Base-by-base conservation (phyloP, 1,139 yeast species). In the Hemisphaericaspora lyxosophila region DNA sequence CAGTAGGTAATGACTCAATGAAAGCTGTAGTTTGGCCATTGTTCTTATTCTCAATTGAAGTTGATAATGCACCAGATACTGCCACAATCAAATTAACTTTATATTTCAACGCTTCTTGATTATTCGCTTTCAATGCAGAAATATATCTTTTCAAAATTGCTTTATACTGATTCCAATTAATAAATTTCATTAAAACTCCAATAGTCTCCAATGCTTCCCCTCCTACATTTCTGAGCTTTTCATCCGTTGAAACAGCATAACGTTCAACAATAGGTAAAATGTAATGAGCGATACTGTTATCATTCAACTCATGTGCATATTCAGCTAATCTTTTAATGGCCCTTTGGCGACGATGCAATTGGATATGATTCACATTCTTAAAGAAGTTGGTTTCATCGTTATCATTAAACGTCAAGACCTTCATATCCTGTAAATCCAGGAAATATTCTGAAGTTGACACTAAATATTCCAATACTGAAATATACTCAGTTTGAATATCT, bases 301-400 rank as follows among this genome's bases (percentile, higher is more conserved):
- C 79, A 2, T 74, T 61, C 11, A 90, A 60, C 7, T 67, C 68
- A 19, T 71, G 68, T 37, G 65, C 54, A 28, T 47, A 41, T 7
- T 59, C 68, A 5, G 57, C 53, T 24, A 88, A 64, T 42, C 86
- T 74, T 49, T 79, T 74, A 18, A 92, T 71, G 0, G 97, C 95
- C 51, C 88, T 75, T 57, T 85, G 89, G 51, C 97, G 83, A 62
- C 95, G 79, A 53, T 85, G 90, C 16, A 84, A 56, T 62, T 94
- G 98, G 36, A 92, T 81, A 56, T 92, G 97, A 44, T 75, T 75
- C 31, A 94, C 72, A 53, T 89, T 89, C 41, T 70, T 65, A 66
- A 92, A 92, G 55, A 92, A 89, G 57, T 87, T 82, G 1, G 89
- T 85, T 51, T 88, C 96, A 33, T 84, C 95, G 51, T 88, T 95